phyloP scores from a whole-genome alignment of 1,284 basidiomycete species.

The Ceratorhiza oryzae-sativae region DNA sequence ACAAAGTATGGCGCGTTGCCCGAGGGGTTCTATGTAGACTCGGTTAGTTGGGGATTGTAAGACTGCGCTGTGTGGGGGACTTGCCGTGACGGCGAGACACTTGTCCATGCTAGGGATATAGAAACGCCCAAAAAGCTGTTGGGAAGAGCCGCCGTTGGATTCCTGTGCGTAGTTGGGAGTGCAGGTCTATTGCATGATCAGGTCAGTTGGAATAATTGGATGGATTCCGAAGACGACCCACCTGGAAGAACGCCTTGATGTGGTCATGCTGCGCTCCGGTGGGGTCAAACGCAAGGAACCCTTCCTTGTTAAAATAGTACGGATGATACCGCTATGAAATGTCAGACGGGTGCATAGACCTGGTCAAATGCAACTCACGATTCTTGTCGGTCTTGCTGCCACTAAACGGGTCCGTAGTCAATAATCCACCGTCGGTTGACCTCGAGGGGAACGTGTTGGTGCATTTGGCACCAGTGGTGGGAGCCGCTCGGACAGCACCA shows the following conservation, averaged over 20 bases:
- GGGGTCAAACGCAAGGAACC: not conserved
- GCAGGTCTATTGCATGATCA: not conserved
- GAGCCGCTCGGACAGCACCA: not conserved
- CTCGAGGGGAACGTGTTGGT: not conserved
- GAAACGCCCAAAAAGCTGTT: not conserved
- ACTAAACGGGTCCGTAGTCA: not conserved
- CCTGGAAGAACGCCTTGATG: not conserved
- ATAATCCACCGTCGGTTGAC: not conserved
- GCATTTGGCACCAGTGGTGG: not conserved
- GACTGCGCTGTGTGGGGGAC: not conserved
- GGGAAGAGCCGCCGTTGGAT: not conserved
- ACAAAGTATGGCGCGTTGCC: not conserved
- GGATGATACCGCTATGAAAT: too few species aligned
- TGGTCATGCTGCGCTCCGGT: not conserved
- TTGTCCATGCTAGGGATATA: not conserved
- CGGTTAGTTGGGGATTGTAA: too few species aligned
- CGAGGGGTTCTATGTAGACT: not conserved
- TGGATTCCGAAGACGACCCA: not conserved
- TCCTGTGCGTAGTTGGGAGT: conserved; percentile 8
- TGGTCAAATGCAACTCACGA: too few species aligned
- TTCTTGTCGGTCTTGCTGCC: not conserved
- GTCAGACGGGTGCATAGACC: too few species aligned
- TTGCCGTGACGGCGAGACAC: conserved; percentile 5
- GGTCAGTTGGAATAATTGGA: too few species aligned
- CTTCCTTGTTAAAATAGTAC: not conserved